Base-by-base conservation (phyloP, 1,284 basidiomycete species). In the Ganoderma resinaceum region DNA sequence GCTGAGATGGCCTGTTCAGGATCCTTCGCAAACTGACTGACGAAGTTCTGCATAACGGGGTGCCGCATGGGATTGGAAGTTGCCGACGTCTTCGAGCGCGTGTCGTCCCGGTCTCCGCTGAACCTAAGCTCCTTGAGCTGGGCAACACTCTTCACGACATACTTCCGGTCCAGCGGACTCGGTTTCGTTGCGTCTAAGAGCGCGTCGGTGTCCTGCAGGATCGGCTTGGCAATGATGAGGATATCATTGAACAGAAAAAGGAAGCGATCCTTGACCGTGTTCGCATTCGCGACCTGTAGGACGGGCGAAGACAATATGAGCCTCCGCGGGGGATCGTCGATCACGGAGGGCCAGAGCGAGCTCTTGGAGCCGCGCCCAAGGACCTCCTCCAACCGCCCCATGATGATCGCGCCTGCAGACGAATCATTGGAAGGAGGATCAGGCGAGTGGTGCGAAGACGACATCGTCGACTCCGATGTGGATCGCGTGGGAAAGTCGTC, bases 231-330 rank as follows among this genome's bases (percentile, higher is more conserved):
- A 70, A 99, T 90, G 77, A 99, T 89, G 57, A 99, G 86, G 60
- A 99, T 87, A 78, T 99, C 98, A 77, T 86, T 95, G 86, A 99
- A 99, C 29, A 99, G 85, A 82, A 99, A 97, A 16, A 99, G 86
- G 83, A 95, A 97, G 11, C 97, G 91, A 77, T 99, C 96, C 79
- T 99, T 99, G 80, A 98, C 94, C 1, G 94, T 97, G 75, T 96
- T 94, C 42, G 91, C 86, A 80, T 96, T 96, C 75, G 96, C 95
- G 7, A 99, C 95, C 80, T 99, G 97, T 20, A 98, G 84, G 18
- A 98, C 94, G 2, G 96, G 93, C 6, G 93, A 92, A 3, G 93
- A 92, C 49, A 96, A 83, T 20, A 98, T 81, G 31, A 99, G 82
- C 77, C 93, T 95, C 53, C 97, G 87, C 5, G 94, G 93, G 23